phyloP scores from a whole-genome alignment of 78 protist genomes.

The Dictyostelium capitatum region DNA sequence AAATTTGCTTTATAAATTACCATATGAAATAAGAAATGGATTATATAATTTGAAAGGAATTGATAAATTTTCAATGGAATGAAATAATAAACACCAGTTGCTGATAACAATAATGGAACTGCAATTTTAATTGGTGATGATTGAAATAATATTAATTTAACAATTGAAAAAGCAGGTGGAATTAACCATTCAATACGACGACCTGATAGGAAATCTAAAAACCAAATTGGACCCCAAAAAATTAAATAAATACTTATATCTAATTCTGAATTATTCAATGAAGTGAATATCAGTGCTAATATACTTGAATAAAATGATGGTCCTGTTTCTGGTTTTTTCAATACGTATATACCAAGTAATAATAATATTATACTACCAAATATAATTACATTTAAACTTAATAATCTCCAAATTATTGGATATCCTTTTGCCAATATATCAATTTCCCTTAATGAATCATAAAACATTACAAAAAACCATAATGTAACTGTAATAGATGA shows the following conservation, averaged over 20 bases:
- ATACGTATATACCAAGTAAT: slow-evolving; percentile 50
- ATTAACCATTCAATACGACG: slow-evolving; percentile 74
- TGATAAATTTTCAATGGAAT: slow-evolving; percentile 49
- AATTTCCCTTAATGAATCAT: slow-evolving; percentile 37
- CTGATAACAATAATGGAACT: slow-evolving; percentile 16
- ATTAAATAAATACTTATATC: slow-evolving; percentile 26
- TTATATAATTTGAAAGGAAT: slow-evolving; percentile 55
- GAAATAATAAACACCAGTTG: slow-evolving; percentile 50
- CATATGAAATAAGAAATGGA: slow-evolving; percentile 56
- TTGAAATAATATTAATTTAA: slow-evolving; percentile 25
- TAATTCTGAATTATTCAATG: slow-evolving; percentile 35
- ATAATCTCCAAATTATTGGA: slow-evolving; percentile 25
- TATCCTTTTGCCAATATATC: slow-evolving; percentile 5
- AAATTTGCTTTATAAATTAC: slow-evolving; percentile 44
- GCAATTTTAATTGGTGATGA: slow-evolving; percentile 17
- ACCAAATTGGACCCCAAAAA: slow-evolving; percentile 78
- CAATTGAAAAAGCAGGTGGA: slow-evolving; percentile 39
- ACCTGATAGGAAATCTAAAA: slow-evolving; percentile 48
- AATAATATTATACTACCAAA: slow-evolving; percentile 65
- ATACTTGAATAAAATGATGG: slow-evolving; percentile 31
- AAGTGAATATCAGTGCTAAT: neutral
- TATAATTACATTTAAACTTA: slow-evolving; percentile 54
- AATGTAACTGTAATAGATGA: slow-evolving; percentile 45
- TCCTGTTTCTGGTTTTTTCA: slow-evolving; percentile 75
- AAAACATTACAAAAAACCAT: slow-evolving; percentile 59